Evolutionary conservation across 768 basidiomycete species (phyloP).

Genomic region (Pleurotus eryngii): DNA sequence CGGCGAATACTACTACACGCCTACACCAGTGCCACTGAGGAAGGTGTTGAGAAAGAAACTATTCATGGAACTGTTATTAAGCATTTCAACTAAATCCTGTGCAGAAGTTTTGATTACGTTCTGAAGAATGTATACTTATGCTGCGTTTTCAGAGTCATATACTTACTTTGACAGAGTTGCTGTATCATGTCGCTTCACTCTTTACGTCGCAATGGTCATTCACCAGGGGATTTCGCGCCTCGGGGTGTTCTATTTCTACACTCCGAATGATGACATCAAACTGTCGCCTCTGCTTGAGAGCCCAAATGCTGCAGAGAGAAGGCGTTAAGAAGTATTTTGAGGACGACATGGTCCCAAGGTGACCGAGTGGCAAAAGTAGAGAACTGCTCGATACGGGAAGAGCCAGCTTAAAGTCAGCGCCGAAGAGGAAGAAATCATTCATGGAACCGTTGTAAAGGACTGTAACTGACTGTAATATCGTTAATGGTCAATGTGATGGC

Average conservation of each 20-base stretch:
- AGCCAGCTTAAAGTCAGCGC: conserved; percentile 24
- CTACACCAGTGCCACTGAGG: conserved; percentile 28
- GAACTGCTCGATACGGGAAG: conserved; percentile 40
- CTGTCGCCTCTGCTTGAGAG: conserved; percentile 39
- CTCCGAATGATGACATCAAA: conserved; percentile 40
- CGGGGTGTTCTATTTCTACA: conserved; percentile 45
- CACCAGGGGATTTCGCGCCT: conserved; percentile 32
- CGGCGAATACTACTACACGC: too few relatives aligned
- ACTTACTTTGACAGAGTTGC: too few relatives aligned
- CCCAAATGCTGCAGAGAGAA: conserved; percentile 34
- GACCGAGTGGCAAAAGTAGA: conserved; percentile 36
- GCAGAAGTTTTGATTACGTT: too few relatives aligned
- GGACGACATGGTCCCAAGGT: conserved; percentile 35
- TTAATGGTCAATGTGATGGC: too few relatives aligned
- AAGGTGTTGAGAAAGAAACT: conserved; percentile 42
- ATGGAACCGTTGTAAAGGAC: conserved; percentile 43
- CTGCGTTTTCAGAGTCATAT: too few relatives aligned
- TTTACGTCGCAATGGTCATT: too few relatives aligned
- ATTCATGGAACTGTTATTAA: conserved; percentile 43
- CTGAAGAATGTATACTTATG: too few relatives aligned
- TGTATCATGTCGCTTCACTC: too few relatives aligned
- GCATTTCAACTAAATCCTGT: conserved; percentile 38
- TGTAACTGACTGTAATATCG: conserved; percentile 31
- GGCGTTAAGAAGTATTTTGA: conserved; percentile 30
- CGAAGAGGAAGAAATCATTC: conserved; percentile 40